Base-by-base conservation (phyloP, 257 asterid species). In the Nicotiana knightiana region DNA sequence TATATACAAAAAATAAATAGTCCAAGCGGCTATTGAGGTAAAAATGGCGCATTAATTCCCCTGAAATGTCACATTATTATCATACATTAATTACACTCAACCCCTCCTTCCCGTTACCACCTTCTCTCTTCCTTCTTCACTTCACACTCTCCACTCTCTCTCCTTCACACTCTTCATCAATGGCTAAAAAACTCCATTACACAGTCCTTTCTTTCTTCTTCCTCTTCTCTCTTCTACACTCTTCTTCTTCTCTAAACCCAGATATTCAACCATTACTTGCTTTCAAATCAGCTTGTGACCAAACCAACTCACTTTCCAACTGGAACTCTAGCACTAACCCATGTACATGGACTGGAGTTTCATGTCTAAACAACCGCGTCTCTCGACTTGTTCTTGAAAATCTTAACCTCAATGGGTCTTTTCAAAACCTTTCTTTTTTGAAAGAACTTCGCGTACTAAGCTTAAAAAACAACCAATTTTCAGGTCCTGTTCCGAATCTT, bases 301-400 rank as follows among this genome's bases (percentile, higher is more conserved):
- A 89, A 1, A 53, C 86, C 1, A 88, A 79, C 82, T n/a, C 82
- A 73, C 97, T 95, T 73, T 46, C 71, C 37, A 58, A 90, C 62
- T 93, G 98, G 98, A 89, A 86, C 88, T 58, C 91, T 30, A 71
- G 91, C 53, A 81, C 92, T 30, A 62, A 88, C 85, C 95, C 91
- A 57, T 95, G 99, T 90, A 67, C 82, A 8, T 95, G 98, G 97
- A 64, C 85, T 37, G 99, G 98, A 4, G 84, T 95, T 70, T 90
- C 93, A 4, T 95, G 99, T 85, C 59, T 85, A 8, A 93, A 77
- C 71, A 85, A 84, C 86, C 89, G 97, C 15, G 97, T 95, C 67
- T 84, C 87, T 81, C 93, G 96, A 1, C 75, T 95, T 7, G 98
- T 93, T 63, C 98, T 95, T 28, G 96, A 95, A 67, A 84, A 81